Base-by-base conservation (phyloP, 441 rosid species). In the Croton laevigatus region DNA sequence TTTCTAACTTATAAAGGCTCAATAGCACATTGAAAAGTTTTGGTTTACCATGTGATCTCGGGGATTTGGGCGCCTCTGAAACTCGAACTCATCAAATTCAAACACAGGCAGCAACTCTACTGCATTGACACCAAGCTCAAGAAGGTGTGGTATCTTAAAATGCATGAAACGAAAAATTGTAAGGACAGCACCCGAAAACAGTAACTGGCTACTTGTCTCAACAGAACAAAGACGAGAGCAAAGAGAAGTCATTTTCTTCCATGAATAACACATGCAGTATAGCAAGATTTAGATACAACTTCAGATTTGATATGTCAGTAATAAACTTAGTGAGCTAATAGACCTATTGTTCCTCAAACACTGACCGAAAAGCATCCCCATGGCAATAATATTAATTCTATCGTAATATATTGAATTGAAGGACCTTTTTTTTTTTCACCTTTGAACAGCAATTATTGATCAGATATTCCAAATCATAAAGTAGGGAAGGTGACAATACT, bases 11-110 rank as follows among this genome's bases (percentile, higher is more conserved):
- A 46, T 22, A 17, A 46, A 10, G 3, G 10, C 34, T 45, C 46
- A 57, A 46, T 48, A 54, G 53, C 62, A 19, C 52, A 11, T n/a
- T 20, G 12, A 60, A 73, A 72, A 12, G 14, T 49, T 71, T 71
- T 51, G 59, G 40, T 58, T 84, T 92, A 91, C 99, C 99, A 92
- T 70, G 87, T 92, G 99, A 80, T 95, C 93, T 84, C 98, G 90
- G 27, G 96, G 96, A 76, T 92, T 95, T 74, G 80, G 82, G 55
- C 82, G 90, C 86, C 97, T 88, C 79, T 95, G 97, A 65, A 95
- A 86, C 85, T 95, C 99, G 66, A 92, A 84, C 79, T 95, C 99
- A 64, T 95, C 99, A 74, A 88, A 95, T 78, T 95, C 99, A 65
- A 92, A 95, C 67, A 95, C 85, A 6, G 98, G 98, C 62, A 92